Evolutionary conservation across 2,329 filamentous ascomycete species (phyloP).

Genomic region (Aureobasidium zeae): DNA sequence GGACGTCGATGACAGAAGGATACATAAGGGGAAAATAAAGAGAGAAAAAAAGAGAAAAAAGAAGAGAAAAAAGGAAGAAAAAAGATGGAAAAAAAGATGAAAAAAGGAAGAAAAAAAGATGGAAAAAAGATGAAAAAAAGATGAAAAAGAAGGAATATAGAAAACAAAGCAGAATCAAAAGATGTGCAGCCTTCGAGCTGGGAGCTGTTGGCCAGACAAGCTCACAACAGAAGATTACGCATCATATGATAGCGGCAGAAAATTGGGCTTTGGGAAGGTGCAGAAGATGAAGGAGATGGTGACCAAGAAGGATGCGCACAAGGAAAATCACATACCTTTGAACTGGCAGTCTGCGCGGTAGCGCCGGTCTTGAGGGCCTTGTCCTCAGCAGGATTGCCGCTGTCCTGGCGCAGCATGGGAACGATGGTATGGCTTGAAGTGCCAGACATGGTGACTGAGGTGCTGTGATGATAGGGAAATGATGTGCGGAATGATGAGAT

Average conservation of each 20-base stretch:
- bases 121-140: not conserved
- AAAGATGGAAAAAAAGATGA: not conserved
- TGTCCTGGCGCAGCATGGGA: not conserved
- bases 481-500: not conserved
- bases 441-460: too few species aligned
- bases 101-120: too few species aligned
- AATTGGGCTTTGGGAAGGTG: not conserved
- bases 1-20: not conserved
- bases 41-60: not conserved
- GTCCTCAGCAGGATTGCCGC: not conserved
- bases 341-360: not conserved
- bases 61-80: not conserved
- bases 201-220: too few species aligned
- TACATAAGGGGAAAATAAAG: not conserved
- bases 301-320: too few species aligned
- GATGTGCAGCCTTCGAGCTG: not conserved
- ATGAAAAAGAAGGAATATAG: not conserved
- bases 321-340: conserved; percentile 9
- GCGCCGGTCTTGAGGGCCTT: not conserved
- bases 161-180: not conserved
- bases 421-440: too few species aligned
- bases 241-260: too few species aligned
- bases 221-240: too few species aligned
- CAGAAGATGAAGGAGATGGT: not conserved
- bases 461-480: too few species aligned